Conservation (phyloP, 495 filamentous ascomycete species). For the Aspergillus saccharolyticus region DNA sequence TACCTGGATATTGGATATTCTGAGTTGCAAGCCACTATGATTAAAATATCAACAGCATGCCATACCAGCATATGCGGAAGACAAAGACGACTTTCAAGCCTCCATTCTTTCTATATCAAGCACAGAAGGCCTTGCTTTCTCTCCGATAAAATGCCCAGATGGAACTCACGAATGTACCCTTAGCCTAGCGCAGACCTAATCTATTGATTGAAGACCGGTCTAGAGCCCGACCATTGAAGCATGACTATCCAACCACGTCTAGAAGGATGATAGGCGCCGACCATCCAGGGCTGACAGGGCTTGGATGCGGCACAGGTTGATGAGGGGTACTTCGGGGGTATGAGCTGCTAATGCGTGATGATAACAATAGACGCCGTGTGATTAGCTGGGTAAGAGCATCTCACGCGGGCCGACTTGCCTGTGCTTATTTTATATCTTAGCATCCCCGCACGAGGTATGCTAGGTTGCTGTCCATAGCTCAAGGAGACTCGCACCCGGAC, state of each 20-base stretch:
- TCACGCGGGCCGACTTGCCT: not conserved
- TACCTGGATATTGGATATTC: too few species aligned
- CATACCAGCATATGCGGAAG: too few species aligned
- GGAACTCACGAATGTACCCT: too few species aligned
- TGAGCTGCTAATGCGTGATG: not conserved
- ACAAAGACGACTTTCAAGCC: too few species aligned
- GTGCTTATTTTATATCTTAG: not conserved
- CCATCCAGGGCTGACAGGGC: not conserved
- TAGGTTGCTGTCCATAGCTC: not conserved
- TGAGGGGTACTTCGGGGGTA: not conserved
- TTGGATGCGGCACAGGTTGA: not conserved
- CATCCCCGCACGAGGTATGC: not conserved
- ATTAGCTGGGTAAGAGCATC: not conserved
- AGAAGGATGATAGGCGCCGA: not conserved
- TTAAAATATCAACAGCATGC: too few species aligned
- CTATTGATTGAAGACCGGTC: not conserved
- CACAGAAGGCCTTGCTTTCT: not conserved
- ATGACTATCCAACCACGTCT: not conserved
- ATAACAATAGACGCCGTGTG: not conserved
- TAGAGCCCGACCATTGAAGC: not conserved
- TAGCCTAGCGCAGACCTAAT: not conserved
- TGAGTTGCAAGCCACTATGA: too few species aligned
- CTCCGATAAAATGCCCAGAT: not conserved
- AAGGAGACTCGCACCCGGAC: not conserved
- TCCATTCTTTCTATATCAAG: too few species aligned